A percentile compares a stretch with the other conserved stretches of the same genome.
Conservation (phyloP, 2,329 filamentous ascomycete species). For the Cladophialophora immunda region DNA sequence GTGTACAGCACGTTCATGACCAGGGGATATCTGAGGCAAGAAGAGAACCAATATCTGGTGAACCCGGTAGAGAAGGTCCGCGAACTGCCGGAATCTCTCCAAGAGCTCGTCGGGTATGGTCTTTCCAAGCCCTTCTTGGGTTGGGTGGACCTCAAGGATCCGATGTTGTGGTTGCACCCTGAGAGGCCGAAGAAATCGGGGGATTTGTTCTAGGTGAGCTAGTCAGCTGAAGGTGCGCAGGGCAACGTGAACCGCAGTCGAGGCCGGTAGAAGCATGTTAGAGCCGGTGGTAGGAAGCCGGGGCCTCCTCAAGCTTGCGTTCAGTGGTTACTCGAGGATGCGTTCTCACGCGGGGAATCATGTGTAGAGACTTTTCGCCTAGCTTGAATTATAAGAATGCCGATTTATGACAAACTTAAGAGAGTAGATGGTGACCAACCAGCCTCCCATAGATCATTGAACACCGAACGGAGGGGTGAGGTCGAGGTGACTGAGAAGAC, state of each 20-base stretch:
- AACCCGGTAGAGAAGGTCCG: constrained; percentile 37
- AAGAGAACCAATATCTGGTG: constrained; percentile 43
- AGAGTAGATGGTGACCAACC: not conserved
- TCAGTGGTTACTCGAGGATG: too few species aligned
- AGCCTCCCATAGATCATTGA: not conserved
- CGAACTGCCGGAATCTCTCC: constrained; percentile 34
- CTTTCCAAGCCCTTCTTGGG: constrained; percentile 37
- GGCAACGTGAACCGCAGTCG: not conserved
- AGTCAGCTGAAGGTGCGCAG: not conserved
- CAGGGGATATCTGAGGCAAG: constrained; percentile 39
- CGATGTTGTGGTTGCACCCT: constrained; percentile 33
- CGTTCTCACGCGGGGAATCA: not conserved
- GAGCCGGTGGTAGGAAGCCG: not conserved
- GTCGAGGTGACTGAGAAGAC: not conserved
- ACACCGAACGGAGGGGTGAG: not conserved
- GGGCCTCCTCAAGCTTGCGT: not conserved
- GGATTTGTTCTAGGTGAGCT: constrained; percentile 14
- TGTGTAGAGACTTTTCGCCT: not conserved
- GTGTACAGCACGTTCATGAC: constrained; percentile 42
- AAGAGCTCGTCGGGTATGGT: constrained; percentile 41
- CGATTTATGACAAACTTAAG: not conserved
- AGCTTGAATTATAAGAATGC: not conserved
- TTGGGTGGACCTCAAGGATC: constrained; percentile 37
- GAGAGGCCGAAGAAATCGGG: constrained; percentile 21
- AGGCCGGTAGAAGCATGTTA: not conserved